Base-by-base conservation (phyloP, 345 rosid species). In the Camelina hispida region DNA sequence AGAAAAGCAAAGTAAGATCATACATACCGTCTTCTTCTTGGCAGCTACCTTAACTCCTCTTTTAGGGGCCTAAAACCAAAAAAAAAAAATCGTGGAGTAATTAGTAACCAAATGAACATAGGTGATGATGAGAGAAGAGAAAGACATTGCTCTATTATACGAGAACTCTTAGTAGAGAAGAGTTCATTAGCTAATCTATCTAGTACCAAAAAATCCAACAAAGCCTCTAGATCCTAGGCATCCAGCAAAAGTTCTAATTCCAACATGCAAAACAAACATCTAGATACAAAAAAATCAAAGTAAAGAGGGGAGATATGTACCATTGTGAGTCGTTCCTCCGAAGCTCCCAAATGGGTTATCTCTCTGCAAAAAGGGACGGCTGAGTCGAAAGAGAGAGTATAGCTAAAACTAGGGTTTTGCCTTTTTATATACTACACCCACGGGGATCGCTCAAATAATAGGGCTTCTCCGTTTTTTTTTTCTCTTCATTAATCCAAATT, bases 11-110 rank as follows among this genome's bases (percentile, higher is more conserved):
- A 13, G 51, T 2, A 5, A 5, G 35, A 7, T 32, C 37, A 34
- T 25, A 25, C 51, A 11, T 75, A 87, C 87, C 80, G 77, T 62
- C 78, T 85, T 87, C 85, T 85, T 87, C 81, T 85, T 87, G 40
- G 89, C 61, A 25, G 81, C 81, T 34, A 74, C 64, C 34, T 84
- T 85, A 37, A 69, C 87, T 66, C 82, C 86, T 79, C 70, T 76
- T 74, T 87, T 85, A 0, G 87, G 89, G 54, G 84, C 91, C 91
- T 84, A 66, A 18, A 57, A 57, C 51, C 15, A 3, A 23, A 23
- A 23, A 23, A 23, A 1, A 22, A 62, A 65, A 40, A 71, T 22
- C 10, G 7, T 9, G 20, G 59, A 13, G 15, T 22, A 8, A 37
- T 53, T 2, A 69, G 34, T 9, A 18, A 17, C 0, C 12, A 51